Evolutionary conservation across 1,284 basidiomycete species (phyloP).

Genomic region (Trichosporon sp.): DNA sequence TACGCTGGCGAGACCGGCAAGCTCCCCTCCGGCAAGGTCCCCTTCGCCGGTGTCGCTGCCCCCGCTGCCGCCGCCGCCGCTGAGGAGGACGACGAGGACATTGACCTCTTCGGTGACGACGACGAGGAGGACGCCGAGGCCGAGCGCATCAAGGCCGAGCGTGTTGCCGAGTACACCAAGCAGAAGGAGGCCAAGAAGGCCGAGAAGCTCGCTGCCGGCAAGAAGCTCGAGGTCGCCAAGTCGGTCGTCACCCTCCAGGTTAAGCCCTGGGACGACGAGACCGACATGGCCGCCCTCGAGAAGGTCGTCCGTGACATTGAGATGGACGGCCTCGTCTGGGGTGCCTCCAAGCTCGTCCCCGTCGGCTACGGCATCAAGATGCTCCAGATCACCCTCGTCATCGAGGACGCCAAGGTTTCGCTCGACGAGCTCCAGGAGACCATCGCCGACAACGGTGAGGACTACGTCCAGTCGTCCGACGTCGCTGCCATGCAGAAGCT

Average conservation of each 20-base stretch:
- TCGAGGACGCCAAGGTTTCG: slow-evolving; percentile 87
- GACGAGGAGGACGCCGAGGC: slow-evolving; percentile 77
- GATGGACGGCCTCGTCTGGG: slow-evolving; percentile 89
- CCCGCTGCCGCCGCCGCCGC: slow-evolving; percentile 51
- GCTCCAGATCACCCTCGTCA: slow-evolving; percentile 89
- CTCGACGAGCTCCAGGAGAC: slow-evolving; percentile 91
- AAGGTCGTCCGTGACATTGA: slow-evolving; percentile 77
- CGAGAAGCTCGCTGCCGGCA: slow-evolving; percentile 54
- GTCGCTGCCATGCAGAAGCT: slow-evolving; percentile 55
- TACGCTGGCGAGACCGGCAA: slow-evolving; percentile 71
- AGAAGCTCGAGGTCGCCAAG: slow-evolving; percentile 73
- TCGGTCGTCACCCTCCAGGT: slow-evolving; percentile 79
- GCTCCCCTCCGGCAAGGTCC: slow-evolving; percentile 78
- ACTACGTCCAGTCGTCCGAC: slow-evolving; percentile 93
- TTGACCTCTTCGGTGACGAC: slow-evolving; percentile 88
- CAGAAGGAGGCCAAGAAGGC: slow-evolving; percentile 87
- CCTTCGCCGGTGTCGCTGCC: slow-evolving; percentile 65
- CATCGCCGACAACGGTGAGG: slow-evolving; percentile 59
- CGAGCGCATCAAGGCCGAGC: slow-evolving; percentile 90
- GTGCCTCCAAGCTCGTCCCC: slow-evolving; percentile 77
- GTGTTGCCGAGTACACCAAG: slow-evolving; percentile 86
- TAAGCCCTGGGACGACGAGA: slow-evolving; percentile 99
- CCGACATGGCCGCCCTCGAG: slow-evolving; percentile 89
- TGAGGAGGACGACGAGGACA: slow-evolving; percentile 74
- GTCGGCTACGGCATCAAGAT: slow-evolving; percentile 80